Evolutionary conservation across 2,329 filamentous ascomycete species (phyloP).

Genomic region (Cordyceps pruinosa): DNA sequence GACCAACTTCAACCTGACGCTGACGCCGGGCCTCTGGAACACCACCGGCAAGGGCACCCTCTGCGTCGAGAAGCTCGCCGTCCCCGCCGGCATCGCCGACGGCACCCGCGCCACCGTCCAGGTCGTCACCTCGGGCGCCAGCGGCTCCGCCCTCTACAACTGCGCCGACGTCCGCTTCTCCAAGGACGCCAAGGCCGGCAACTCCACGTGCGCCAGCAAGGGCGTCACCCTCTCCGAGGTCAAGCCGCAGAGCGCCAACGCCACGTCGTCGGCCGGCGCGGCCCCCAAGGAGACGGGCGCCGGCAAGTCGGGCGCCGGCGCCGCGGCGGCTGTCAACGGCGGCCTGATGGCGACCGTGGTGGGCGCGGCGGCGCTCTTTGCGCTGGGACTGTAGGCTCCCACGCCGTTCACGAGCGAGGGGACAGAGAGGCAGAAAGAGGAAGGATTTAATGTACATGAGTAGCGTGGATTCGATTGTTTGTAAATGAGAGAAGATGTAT

Average conservation of each 20-base stretch:
- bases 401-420: background rate
- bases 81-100: constrained; percentile 50
- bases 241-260: constrained; percentile 17
- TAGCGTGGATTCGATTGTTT: background rate
- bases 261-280: background rate
- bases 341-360: background rate
- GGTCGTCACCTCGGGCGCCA: constrained; percentile 56
- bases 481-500: background rate
- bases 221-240: constrained; percentile 38
- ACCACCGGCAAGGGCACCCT: constrained; percentile 56
- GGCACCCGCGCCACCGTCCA: constrained; percentile 62
- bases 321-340: background rate
- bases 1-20: constrained; percentile 61
- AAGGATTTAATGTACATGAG: background rate
- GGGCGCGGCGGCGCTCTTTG: constrained; percentile 1
- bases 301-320: constrained; percentile 5
- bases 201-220: constrained; percentile 30
- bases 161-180: constrained; percentile 70
- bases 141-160: constrained; percentile 59
- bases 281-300: background rate
- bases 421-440: background rate
- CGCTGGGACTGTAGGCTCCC: background rate
- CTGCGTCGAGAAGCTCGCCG: constrained; percentile 53
- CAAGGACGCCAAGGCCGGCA: constrained; percentile 35
- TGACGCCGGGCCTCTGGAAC: constrained; percentile 53